Conservation (phyloP, 768 basidiomycete species). For the Pisolithus tinctorius region DNA sequence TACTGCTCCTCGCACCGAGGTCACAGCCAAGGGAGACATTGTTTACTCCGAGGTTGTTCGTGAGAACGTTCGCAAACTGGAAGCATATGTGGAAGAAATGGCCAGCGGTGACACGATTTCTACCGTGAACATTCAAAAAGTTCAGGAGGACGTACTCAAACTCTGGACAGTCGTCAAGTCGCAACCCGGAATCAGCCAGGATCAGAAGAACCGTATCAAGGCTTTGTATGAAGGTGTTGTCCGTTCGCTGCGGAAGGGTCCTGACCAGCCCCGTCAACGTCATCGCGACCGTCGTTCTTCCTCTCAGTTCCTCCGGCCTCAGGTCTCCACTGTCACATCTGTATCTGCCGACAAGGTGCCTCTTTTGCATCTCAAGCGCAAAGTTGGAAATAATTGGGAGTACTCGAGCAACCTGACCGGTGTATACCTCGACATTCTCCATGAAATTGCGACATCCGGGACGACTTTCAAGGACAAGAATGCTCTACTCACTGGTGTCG, state of each 20-base stretch:
- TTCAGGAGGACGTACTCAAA: conserved; percentile 93
- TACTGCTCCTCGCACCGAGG: conserved; percentile 92
- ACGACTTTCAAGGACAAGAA: conserved; percentile 99
- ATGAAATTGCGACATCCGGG: conserved; percentile 97
- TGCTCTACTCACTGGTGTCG: conserved; percentile 94
- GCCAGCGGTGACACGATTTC: conserved; percentile 88
- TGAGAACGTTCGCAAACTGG: conserved; percentile 93
- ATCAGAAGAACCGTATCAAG: conserved; percentile 94
- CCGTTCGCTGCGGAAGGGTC: conserved; percentile 77
- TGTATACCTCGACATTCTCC: conserved; percentile 92
- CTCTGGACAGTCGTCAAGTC: conserved; percentile 97
- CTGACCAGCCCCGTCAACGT: conserved; percentile 53
- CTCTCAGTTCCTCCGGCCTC: conserved; percentile 94
- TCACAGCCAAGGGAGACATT: conserved; percentile 91
- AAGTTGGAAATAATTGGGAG: conserved; percentile 91
- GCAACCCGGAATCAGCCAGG: conserved; percentile 93
- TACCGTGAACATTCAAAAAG: conserved; percentile 91
- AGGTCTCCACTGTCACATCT: conserved; percentile 61
- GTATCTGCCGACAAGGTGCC: conserved; percentile 87
- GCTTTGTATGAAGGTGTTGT: conserved; percentile 95
- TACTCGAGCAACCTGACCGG: conserved; percentile 96
- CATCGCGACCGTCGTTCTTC: conserved; percentile 81
- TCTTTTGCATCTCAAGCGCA: conserved; percentile 93
- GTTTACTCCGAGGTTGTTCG: conserved; percentile 93
- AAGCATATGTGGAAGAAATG: conserved; percentile 98